Conservation (phyloP, 352 stramenopile species). For the Pythium rishiriense region DNA sequence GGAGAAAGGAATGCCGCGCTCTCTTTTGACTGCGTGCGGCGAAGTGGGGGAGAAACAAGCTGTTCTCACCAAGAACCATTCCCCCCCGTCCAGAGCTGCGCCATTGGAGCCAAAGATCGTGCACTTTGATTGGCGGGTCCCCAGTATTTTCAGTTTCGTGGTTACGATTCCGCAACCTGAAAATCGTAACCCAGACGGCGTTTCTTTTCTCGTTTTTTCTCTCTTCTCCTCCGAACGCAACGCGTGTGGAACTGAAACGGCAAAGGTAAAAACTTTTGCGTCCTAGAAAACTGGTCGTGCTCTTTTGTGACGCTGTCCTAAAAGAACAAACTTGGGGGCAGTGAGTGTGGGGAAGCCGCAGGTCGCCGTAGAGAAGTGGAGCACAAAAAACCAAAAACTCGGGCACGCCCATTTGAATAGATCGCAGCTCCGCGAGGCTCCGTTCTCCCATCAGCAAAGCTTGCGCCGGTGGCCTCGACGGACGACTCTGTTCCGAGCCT, state of each 20-base stretch:
- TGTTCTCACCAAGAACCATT: not conserved
- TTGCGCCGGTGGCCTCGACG: not conserved
- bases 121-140: slow-evolving; percentile 2
- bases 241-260: slow-evolving; percentile 5
- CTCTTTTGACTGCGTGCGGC: not conserved
- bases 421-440: not conserved
- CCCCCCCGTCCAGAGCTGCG: too few relatives aligned
- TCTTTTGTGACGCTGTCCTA: slow-evolving; percentile 6
- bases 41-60: slow-evolving; percentile 6
- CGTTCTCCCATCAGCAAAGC: not conserved
- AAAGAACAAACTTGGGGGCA: slow-evolving; percentile 3
- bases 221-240: not conserved
- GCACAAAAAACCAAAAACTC: slow-evolving; percentile 15
- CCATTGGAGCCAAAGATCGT: not conserved
- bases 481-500: too few relatives aligned
- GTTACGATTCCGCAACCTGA: not conserved
- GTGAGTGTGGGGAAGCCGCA: slow-evolving; percentile 3
- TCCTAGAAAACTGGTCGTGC: slow-evolving; percentile 2
- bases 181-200: not conserved
- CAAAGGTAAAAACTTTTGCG: slow-evolving; percentile 17
- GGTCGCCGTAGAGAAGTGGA: slow-evolving; percentile 9
- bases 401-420: slow-evolving; percentile 2
- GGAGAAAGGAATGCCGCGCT: too few relatives aligned
- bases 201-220: slow-evolving; percentile 2
- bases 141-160: not conserved